Evolutionary conservation across 257 asterid genomes (phyloP).

Genomic region (Scutellaria barbata): DNA sequence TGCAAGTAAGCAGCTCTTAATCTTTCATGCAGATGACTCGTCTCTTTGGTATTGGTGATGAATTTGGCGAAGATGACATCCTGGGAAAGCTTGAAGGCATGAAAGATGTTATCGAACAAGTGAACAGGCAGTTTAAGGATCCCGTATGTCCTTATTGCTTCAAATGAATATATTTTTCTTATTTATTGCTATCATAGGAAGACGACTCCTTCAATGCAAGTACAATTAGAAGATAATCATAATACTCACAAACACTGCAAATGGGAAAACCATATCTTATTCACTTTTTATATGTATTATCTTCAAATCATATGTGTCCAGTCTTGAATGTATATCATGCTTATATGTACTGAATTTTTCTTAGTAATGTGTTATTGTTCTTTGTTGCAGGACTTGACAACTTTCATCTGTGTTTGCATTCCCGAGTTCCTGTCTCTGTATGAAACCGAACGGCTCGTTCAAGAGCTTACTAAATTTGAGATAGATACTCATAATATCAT

Average conservation of each 20-base stretch:
- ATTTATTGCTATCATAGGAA: slow-evolving; percentile 13
- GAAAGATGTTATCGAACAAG: slow-evolving; percentile 90
- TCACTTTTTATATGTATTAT: too few species aligned
- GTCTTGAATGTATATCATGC: not conserved
- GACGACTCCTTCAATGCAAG: not conserved
- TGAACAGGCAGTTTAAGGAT: slow-evolving; percentile 88
- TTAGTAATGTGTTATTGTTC: slow-evolving; percentile 31
- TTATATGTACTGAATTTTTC: not conserved
- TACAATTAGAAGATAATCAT: not conserved
- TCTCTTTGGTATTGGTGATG: slow-evolving; percentile 75
- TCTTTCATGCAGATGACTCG: slow-evolving; percentile 75
- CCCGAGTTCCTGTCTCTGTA: slow-evolving; percentile 95
- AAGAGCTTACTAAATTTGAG: slow-evolving; percentile 95
- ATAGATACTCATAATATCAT: slow-evolving; percentile 94
- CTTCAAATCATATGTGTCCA: too few species aligned
- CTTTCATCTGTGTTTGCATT: slow-evolving; percentile 93
- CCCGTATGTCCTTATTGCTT: slow-evolving; percentile 63
- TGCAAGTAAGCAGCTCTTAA: slow-evolving; percentile 27
- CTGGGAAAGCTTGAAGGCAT: slow-evolving; percentile 90
- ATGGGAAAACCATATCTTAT: not conserved
- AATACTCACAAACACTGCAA: slow-evolving; percentile 4
- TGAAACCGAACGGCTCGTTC: slow-evolving; percentile 97
- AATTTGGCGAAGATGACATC: slow-evolving; percentile 83
- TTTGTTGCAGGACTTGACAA: slow-evolving; percentile 83
- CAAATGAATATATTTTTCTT: slow-evolving; percentile 22